Base-by-base conservation (phyloP, 305 asterid species). In the Fraxinus xanthoxyloides region DNA sequence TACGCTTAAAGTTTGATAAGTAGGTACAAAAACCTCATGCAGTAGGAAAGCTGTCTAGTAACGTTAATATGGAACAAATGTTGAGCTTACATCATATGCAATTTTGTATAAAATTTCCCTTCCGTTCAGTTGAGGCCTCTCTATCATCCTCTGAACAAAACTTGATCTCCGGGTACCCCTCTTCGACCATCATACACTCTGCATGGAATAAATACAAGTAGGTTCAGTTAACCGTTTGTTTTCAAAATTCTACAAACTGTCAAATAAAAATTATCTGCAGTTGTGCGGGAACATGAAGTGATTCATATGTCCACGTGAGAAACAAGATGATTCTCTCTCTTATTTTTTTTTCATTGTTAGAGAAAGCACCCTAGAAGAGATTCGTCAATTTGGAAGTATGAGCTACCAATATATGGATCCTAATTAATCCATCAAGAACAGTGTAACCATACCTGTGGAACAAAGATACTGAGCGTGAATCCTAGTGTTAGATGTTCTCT, bases 401-500 rank as follows among this genome's bases (percentile, higher is more conserved):
- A 26, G 63, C 43, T 26, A 32, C 72, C 76, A 59, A 43, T 12
- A 9, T 9, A 76, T 59, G 48, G 56, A 79, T 31, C 34, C 73
- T 79, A 46, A 59, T 2, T 61, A 74, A 40, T 24, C 77, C 80
- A 61, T 72, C 77, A 48, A 19, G 63, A 65, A 72, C 28, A 79
- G 26, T 28, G 23, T 21, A 79, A 40, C 61, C 32, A 72, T 84
- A 86, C 82, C 84, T 81, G 28, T 30, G 40, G 38, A 46, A 75
- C 12, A 15, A 61, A 15, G 78, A 19, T 65, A 61, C 17, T 17
- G 67, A 35, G 21, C 19, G 5, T 38, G 77, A 83, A 51, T 21
- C 48, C 40, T 15, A 28, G 78, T 35, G n/a, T 75, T 61, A 85
- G 81, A 51, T 67, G 77, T 85, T 87, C 83, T 89, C 92, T 77